A percentile compares a stretch with the other conserved stretches of the same genome.
Conservation (phyloP, 1,139 yeast genomes). For the Diutina scorzettiae region DNA sequence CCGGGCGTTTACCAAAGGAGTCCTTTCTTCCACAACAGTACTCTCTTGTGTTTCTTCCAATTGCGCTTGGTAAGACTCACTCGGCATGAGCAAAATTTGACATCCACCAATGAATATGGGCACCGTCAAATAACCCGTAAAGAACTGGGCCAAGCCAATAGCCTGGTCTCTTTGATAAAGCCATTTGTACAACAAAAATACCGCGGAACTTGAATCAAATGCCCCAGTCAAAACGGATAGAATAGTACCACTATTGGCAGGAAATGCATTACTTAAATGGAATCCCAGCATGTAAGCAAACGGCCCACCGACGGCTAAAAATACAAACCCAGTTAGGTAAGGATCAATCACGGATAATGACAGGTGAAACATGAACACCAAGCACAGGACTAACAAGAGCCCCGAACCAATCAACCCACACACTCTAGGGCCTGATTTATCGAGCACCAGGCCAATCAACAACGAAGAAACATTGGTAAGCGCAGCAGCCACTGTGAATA, state of each 20-base stretch:
- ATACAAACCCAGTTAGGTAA: constrained; percentile 49
- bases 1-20: too few species aligned
- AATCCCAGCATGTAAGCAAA: constrained; percentile 72
- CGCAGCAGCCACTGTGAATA: constrained; percentile 36
- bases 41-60: too few species aligned
- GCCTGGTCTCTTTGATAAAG: constrained; percentile 30
- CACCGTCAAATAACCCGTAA: constrained; percentile 52
- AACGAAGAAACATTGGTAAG: constrained; percentile 78
- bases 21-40: too few species aligned
- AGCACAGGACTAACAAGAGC: constrained; percentile 41
- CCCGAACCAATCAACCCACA: constrained; percentile 67
- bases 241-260: constrained; percentile 56
- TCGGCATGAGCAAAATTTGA: constrained; percentile 72
- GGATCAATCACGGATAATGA: constrained; percentile 35
- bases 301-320: constrained; percentile 74
- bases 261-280: constrained; percentile 66
- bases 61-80: constrained; percentile 47
- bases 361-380: constrained; percentile 28
- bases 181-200: constrained; percentile 56
- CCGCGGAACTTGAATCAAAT: constrained; percentile 66
- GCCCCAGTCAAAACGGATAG: constrained; percentile 68
- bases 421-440: constrained; percentile 66
- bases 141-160: constrained; percentile 39
- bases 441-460: constrained; percentile 70
- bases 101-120: constrained; percentile 66